Conservation (phyloP, 805 yeast genomes). For the Candida nanaspora region DNA sequence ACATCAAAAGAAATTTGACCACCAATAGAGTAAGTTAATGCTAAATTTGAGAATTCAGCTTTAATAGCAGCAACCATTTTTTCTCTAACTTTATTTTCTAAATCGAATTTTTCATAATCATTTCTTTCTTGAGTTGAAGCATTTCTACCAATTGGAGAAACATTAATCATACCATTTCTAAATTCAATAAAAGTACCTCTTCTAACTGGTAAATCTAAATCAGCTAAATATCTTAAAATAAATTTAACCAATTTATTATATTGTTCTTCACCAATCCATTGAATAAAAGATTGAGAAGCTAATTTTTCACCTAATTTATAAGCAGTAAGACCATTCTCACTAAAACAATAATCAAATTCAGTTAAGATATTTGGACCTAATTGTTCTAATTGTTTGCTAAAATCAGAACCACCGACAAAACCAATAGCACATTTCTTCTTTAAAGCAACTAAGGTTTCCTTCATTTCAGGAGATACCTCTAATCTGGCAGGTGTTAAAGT, state of each 20-base stretch:
- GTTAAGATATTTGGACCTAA: conserved; percentile 72
- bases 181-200: conserved; percentile 98
- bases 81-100: conserved; percentile 73
- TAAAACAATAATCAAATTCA: conserved; percentile 91
- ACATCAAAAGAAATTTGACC: conserved; percentile 99
- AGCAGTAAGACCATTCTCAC: conserved; percentile 98
- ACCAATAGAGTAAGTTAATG: conserved; percentile 94
- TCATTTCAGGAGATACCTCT: conserved; percentile 67
- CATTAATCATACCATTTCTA: conserved; percentile 99
- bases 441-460: conserved; percentile 57
- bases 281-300: conserved; percentile 89
- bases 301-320: conserved; percentile 83
- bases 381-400: conserved; percentile 92
- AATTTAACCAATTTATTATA: conserved; percentile 86
- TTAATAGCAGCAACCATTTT: conserved; percentile 79
- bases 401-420: conserved; percentile 96
- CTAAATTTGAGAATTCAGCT: conserved; percentile 74
- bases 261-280: conserved; percentile 93
- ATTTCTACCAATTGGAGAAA: conserved; percentile 97
- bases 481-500: conserved; percentile 95
- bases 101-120: conserved; percentile 84
- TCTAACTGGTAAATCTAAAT: conserved; percentile 88
- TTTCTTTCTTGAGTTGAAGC: conserved; percentile 91
- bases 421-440: conserved; percentile 94
- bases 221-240: conserved; percentile 76